Base-by-base conservation (phyloP, 23 red algal genomes). In the Cyanidiococcus yangmingshanensis region DNA sequence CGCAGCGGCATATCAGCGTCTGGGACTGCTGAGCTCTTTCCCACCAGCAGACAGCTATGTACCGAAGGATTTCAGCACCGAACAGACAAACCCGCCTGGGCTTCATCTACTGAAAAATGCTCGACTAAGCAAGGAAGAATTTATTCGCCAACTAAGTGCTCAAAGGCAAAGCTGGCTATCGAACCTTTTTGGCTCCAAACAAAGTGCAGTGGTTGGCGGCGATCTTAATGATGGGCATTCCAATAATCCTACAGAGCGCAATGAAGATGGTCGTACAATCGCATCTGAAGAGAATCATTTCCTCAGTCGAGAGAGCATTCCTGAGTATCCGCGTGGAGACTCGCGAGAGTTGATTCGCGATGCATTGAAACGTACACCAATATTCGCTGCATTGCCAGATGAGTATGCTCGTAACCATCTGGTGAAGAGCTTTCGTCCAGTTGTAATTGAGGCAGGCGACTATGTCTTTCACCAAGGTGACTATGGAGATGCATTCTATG, bases 381-480 rank as follows among this genome's bases (percentile, higher is more conserved):
- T 97, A 50, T 85, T 85, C 38, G 77, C 76, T 37, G 77, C 58
- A 50, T 54, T 97, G 16, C 74, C 87, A n/a, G 93, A 97, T 79
- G 85, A 91, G 80, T 97, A 97, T 81, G 88, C 88, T 59, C 84
- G 93, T 27, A 77, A 40, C 24, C 85, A 91, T 39, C 77, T 97
- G 0, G 38, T 90, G n/a, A 86, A 88, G 30, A 82, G 80, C 15
- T 97, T 97, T 40, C 74, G 83, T 24, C 79, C 93, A 2, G 82
- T 87, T 29, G 67, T 97, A 30, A 77, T 97, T 37, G 87, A 97
- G 37, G 86, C 87, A 1, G 93, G 93, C 24, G 93, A 91, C 75
- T 75, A 90, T 1, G 87, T 97, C 30, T 97, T 97, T 68, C 77
- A 90, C 41, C 93, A 97, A 78, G 93, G 93, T 32, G 79, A 89